Base-by-base conservation (phyloP, 2,329 filamentous ascomycete genomes). In the Apiospora kogelbergensis region DNA sequence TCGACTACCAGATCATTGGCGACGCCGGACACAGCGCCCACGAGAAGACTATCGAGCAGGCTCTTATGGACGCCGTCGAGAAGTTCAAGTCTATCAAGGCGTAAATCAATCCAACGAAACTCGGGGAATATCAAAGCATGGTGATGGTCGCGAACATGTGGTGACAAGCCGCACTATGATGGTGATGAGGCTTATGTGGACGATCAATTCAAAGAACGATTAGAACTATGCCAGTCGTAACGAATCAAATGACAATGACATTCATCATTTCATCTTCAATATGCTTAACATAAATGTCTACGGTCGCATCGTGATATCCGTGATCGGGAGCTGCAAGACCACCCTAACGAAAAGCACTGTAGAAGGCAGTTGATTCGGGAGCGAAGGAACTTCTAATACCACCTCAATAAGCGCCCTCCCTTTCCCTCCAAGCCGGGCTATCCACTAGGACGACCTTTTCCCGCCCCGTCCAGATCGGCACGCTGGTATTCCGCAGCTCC, bases 401-500 rank as follows among this genome's bases (percentile, higher is more conserved):
- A 67, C 7, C 15, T 68, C 24, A 76, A 48, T 75, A 73, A 41
- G 73, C 73, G 5, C 69, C 70, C 40, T 64, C 63, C 20, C 70
- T 57, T 37, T 70, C 60, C n/a, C 15, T 68, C 70, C 72, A 73
- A 6, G 46, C 57, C 48, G 70, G 68, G 20, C 69, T 72, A 20
- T 69, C 64, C 1, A 73, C 72, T 22, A 73, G 37, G 67, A 67
- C 69, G 37, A 72, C 70, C 63, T 65, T 68, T 37, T 74, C 70
- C 64, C 73, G 71, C 4, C 73, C 70, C 9, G 74, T 73, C 71
- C 71, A 71, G 30, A 76, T 81, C 13, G 87, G 79, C 6, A 80
- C 82, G 22, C 84, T 83, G 20, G 84, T 77, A 30, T 30, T 37
- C 33, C 79, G 81, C 71, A 76, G 68, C 57, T 72, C 69, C 26